phyloP scores from a whole-genome alignment of 2,329 filamentous ascomycete species.

The Colletotrichum lupini region DNA sequence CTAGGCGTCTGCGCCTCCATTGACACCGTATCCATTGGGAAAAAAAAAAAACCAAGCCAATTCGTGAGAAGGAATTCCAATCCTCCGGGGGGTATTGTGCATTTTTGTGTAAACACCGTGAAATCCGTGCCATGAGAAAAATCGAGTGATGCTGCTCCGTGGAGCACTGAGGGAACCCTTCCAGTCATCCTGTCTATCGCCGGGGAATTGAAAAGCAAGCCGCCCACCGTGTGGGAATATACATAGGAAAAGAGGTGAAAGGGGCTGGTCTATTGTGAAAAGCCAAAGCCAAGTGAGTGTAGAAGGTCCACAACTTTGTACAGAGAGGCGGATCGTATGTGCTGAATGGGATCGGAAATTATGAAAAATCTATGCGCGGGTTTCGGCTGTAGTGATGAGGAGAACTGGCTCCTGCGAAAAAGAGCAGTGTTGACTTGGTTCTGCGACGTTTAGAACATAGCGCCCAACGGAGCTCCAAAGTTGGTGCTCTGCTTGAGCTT shows the following conservation, averaged over 20 bases:
- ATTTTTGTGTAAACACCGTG: conserved; percentile 34
- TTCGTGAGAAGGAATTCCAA: conserved; percentile 26
- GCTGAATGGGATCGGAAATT: conserved; percentile 17
- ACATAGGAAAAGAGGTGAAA: conserved; percentile 25
- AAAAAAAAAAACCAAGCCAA: conserved; percentile 27
- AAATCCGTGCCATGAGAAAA: conserved; percentile 29
- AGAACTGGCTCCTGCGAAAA: conserved; percentile 13
- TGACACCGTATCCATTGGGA: conserved; percentile 13
- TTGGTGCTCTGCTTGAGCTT: conserved; percentile 54
- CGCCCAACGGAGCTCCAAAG: conserved; percentile 41
- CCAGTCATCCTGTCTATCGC: conserved; percentile 23
- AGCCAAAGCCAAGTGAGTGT: conserved; percentile 9
- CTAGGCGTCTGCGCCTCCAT: conserved; percentile 14
- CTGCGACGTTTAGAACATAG: conserved; percentile 26
- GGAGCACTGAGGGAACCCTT: neutral
- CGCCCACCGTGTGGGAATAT: neutral
- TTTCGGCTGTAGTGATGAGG: neutral
- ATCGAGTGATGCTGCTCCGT: conserved; percentile 23
- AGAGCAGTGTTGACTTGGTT: neutral
- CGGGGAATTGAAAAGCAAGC: conserved; percentile 11
- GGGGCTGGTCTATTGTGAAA: conserved; percentile 6
- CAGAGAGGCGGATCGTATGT: conserved; percentile 24
- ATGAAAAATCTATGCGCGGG: conserved; percentile 15
- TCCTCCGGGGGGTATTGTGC: conserved; percentile 36
- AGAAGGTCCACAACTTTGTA: conserved; percentile 21